These are phyloP conservation scores for Teunomyces gatunensis DNA, from an alignment of 805 yeast species.

Conservation along the genomic window DNA sequence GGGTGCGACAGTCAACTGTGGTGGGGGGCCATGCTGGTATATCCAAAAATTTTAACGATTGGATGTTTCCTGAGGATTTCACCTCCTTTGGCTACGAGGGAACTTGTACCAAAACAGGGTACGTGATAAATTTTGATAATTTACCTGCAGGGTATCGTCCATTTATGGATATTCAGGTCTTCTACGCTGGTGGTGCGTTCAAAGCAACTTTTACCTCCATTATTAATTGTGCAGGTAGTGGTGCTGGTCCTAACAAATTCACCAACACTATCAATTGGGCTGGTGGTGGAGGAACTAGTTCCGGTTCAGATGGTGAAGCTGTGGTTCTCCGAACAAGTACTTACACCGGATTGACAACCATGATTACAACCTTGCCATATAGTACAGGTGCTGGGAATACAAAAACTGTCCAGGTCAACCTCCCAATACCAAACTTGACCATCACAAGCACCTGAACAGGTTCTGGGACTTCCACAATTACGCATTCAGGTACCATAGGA, in stretches of 20 bases:
- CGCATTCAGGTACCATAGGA: background rate
- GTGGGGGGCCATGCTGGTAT: slow-evolving; percentile 14
- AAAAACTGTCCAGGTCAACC: background rate
- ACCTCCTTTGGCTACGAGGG: slow-evolving; percentile 5
- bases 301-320: background rate
- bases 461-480: background rate
- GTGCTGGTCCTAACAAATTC: background rate
- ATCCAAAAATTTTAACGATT: slow-evolving; percentile 19
- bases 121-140: slow-evolving; percentile 12
- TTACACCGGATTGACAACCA: background rate
- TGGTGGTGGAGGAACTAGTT: background rate
- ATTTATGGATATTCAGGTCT: slow-evolving; percentile 7
- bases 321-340: background rate
- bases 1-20: slow-evolving; percentile 17
- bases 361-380: background rate
- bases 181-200: background rate
- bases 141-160: slow-evolving; percentile 28
- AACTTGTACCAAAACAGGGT: slow-evolving; percentile 11
- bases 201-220: background rate
- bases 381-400: background rate
- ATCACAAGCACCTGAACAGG: background rate
- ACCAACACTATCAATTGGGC: too few species aligned
- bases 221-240: background rate
- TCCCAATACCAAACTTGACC: background rate
- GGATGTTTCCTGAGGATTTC: slow-evolving; percentile 13